Conservation (phyloP, 345 rosid genomes). For the Gossypioides kirkii region DNA sequence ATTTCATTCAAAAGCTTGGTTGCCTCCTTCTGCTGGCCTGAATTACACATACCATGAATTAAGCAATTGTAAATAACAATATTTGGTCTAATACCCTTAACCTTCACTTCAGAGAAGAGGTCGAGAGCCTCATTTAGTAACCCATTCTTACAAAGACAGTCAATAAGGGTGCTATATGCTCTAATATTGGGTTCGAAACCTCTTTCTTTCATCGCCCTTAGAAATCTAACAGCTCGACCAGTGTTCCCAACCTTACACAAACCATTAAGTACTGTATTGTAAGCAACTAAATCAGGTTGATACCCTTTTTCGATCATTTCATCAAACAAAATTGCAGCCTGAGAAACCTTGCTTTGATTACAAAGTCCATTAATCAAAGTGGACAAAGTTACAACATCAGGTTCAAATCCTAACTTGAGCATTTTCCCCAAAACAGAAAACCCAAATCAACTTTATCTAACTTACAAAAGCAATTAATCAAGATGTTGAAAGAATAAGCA, state of each 20-base stretch:
- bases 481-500: neutral
- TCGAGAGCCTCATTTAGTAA: neutral
- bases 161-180: neutral
- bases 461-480: neutral
- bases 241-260: neutral
- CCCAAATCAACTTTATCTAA: neutral
- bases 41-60: constrained; percentile 3
- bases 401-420: neutral
- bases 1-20: neutral
- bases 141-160: neutral
- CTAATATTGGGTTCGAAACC: neutral
- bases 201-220: neutral
- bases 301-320: neutral
- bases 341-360: neutral
- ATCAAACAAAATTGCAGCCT: neutral
- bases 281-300: neutral
- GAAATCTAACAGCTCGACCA: neutral
- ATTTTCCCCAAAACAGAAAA: neutral
- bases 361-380: neutral
- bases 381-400: neutral
- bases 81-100: neutral
- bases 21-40: neutral
- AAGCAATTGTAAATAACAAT: neutral
- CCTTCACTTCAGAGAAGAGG: neutral
- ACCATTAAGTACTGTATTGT: neutral